A percentile compares a stretch with the other conserved stretches of the same genome.
These are phyloP conservation scores for Cafeteria roenbergensis DNA, from an alignment of 108 stramenopile species.

Conservation along the genomic window DNA sequence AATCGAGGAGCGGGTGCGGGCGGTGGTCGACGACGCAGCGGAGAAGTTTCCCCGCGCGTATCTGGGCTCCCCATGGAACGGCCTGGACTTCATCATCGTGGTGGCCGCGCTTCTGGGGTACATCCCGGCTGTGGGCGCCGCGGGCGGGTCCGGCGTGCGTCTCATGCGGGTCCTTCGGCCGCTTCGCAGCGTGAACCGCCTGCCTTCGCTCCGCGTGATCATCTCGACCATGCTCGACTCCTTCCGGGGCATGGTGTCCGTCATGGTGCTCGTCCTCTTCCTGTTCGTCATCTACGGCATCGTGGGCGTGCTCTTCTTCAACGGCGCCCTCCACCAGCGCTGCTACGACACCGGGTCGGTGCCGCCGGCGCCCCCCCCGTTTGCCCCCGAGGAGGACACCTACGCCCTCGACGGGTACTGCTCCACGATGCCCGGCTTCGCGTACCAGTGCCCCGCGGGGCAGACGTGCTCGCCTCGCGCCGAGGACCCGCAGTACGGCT, in stretches of 20 bases:
- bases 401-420: background rate
- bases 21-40: too few species aligned
- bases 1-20: too few species aligned
- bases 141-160: constrained; percentile 30
- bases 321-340: constrained; percentile 1
- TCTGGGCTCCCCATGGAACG: constrained; percentile 34
- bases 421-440: too few species aligned
- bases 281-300: constrained; percentile 2
- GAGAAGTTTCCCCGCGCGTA: too few species aligned
- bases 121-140: constrained; percentile 13
- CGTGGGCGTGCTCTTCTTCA: background rate
- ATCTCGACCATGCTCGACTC: constrained; percentile 44
- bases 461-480: background rate
- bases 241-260: constrained; percentile 41
- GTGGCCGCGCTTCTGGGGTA: constrained; percentile 33
- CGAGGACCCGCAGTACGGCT: constrained; percentile 42
- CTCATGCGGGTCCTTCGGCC: constrained; percentile 46
- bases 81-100: constrained; percentile 47
- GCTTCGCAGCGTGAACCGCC: constrained; percentile 37
- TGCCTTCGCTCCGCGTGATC: constrained; percentile 34
- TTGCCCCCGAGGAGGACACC: background rate
- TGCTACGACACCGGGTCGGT: constrained; percentile 19
- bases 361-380: too few species aligned
- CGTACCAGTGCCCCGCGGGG: constrained; percentile 1
- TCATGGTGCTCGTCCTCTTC: constrained; percentile 16